Percentiles rank a stretch among this genome's conserved stretches.
Conservation (phyloP, 1,284 basidiomycete species). For the Heterobasidion occidentale region DNA sequence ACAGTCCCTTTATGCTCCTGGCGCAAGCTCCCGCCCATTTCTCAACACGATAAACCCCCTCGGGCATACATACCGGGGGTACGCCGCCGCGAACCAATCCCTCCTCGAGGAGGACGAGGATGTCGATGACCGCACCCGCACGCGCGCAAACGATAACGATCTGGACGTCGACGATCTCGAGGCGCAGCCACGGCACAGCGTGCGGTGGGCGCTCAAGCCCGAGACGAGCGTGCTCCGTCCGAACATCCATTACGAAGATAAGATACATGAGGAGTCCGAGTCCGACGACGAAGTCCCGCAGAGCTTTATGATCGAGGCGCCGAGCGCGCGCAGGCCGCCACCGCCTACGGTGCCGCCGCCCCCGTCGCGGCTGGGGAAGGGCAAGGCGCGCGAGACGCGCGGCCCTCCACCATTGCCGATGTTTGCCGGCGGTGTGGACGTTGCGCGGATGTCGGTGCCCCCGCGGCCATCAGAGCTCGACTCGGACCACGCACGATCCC, state of each 20-base stretch:
- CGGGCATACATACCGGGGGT: conserved; percentile 60
- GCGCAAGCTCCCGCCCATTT: conserved; percentile 56
- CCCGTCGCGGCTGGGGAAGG: conserved; percentile 21
- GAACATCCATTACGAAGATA: conserved; percentile 57
- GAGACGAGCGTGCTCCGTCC: conserved; percentile 52
- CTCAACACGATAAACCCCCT: conserved; percentile 80
- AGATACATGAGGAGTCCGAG: conserved; percentile 46
- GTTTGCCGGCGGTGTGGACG: conserved; percentile 8
- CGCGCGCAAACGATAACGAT: conserved; percentile 26
- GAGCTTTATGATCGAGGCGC: conserved; percentile 71
- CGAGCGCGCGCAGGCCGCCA: conserved; percentile 25
- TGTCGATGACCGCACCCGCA: conserved; percentile 16
- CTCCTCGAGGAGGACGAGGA: conserved; percentile 62
- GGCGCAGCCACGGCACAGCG: conserved; percentile 27
- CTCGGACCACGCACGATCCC: conserved; percentile 21
- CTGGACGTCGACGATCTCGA: conserved; percentile 46
- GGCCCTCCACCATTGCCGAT: conserved; percentile 13
- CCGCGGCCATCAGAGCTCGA: conserved; percentile 62
- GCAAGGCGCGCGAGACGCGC: conserved; percentile 24
- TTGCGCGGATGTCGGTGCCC: conserved; percentile 39
- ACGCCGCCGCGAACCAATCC: conserved; percentile 60
- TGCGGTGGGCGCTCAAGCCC: conserved; percentile 14
- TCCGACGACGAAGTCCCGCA: conserved; percentile 78
- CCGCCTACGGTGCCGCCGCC: conserved; percentile 15
- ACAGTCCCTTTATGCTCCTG: conserved; percentile 37